A percentile compares a stretch with the other conserved stretches of the same genome.
phyloP scores from a whole-genome alignment of 768 basidiomycete genomes.

The Tricholoma matsutake region DNA sequence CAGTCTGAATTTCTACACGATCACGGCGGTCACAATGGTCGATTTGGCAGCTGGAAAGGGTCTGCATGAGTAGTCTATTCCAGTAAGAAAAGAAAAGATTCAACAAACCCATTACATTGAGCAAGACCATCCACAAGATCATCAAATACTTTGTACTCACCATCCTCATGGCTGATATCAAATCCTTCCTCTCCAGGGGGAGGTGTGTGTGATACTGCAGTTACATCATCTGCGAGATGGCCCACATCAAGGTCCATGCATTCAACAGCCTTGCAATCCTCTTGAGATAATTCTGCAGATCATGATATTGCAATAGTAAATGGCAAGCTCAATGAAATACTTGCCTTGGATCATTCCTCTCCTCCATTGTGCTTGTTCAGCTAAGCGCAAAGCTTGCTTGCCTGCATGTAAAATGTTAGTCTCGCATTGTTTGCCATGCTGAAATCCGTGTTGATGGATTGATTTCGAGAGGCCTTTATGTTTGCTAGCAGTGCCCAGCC shows the following conservation, averaged over 20 bases:
- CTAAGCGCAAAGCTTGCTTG: conserved; percentile 2
- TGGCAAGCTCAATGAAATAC: neutral
- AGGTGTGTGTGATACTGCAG: conserved; percentile 6
- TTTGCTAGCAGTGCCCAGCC: neutral
- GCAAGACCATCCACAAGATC: no score
- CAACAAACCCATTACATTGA: no score
- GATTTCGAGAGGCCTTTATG: neutral
- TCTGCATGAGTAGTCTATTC: no score
- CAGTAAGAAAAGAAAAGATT: no score
- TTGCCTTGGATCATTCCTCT: conserved; percentile 5
- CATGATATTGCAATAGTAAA: neutral
- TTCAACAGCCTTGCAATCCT: conserved; percentile 1
- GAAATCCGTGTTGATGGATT: neutral
- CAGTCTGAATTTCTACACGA: no score
- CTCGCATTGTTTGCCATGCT: neutral
- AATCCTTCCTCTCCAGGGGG: neutral
- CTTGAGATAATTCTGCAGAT: conserved; percentile 2
- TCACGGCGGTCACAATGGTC: no score
- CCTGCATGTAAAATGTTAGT: conserved; percentile 2
- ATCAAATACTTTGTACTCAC: no score
- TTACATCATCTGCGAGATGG: conserved; percentile 5
- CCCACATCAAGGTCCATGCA: conserved; percentile 9
- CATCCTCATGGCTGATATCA: no score
- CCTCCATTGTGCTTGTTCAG: neutral
- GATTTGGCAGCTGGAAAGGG: no score